Conservation (phyloP, 2,329 filamentous ascomycete species). For the Nectriaceae sp. region DNA sequence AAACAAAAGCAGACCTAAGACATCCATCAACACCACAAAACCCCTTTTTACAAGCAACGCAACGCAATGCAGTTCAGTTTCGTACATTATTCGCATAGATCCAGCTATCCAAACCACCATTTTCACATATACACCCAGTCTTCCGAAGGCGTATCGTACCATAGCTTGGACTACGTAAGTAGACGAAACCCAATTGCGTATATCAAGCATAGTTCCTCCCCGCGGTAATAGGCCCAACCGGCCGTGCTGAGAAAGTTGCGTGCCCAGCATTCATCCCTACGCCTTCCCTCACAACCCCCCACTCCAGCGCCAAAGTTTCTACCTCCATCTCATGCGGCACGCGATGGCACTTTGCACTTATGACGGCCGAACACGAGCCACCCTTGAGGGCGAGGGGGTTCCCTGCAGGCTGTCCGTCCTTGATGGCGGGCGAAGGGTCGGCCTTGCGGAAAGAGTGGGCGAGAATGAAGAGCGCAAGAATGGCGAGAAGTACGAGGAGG, state of each 20-base stretch:
- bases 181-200: no score
- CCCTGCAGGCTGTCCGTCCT: constrained; percentile 39
- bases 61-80: neutral
- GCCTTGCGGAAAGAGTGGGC: constrained; percentile 44
- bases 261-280: constrained; percentile 42
- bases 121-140: no score
- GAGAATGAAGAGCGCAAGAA: constrained; percentile 36
- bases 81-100: neutral
- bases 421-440: constrained; percentile 34
- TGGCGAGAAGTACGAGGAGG: constrained; percentile 42
- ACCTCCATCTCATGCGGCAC: constrained; percentile 33
- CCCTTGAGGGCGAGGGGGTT: constrained; percentile 52
- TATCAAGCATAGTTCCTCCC: constrained; percentile 29
- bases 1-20: neutral
- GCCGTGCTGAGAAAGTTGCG: constrained; percentile 45
- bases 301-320: constrained; percentile 41
- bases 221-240: constrained; percentile 28
- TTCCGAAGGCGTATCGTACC: no score
- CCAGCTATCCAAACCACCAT: neutral
- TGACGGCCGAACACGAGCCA: constrained; percentile 53
- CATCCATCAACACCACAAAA: neutral
- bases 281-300: constrained; percentile 48
- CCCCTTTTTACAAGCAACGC: neutral
- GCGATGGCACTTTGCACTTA: constrained; percentile 51
- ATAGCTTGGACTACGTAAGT: no score